Percentiles rank a stretch among this genome's conserved stretches.
Conservation (phyloP, 345 rosid genomes). For the Geranium rotundifolium region DNA sequence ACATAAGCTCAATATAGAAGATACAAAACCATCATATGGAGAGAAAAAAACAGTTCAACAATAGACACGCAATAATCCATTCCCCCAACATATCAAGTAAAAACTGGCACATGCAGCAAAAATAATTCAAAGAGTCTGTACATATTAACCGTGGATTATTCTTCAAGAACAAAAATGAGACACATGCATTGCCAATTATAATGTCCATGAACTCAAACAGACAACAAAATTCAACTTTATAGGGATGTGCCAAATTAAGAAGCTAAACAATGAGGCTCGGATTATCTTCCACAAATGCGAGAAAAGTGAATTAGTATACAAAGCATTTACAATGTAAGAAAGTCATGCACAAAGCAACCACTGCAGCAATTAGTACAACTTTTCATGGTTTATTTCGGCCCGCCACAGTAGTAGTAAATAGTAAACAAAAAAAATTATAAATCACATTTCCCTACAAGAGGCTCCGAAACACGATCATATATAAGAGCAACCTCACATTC, state of each 20-base stretch:
- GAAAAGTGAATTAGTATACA: too few species aligned
- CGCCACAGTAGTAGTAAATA: too few species aligned
- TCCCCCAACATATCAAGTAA: too few species aligned
- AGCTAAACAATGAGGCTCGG: too few species aligned
- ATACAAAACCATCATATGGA: too few species aligned
- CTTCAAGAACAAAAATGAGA: background rate
- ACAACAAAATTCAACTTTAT: too few species aligned
- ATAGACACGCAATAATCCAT: background rate
- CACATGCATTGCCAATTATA: background rate
- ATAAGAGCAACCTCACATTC: too few species aligned
- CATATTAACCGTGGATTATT: background rate
- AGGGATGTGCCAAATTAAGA: too few species aligned
- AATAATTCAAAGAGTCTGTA: background rate
- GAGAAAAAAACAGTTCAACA: too few species aligned
- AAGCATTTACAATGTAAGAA: too few species aligned
- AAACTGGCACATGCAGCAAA: background rate
- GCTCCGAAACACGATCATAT: background rate
- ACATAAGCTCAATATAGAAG: background rate
- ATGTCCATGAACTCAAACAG: background rate
- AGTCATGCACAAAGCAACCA: background rate
- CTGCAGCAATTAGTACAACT: background rate
- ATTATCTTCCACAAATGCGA: too few species aligned
- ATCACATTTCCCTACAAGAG: background rate
- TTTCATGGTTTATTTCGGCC: background rate
- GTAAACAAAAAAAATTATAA: too few species aligned